Evolutionary conservation across 1,284 basidiomycete genomes (phyloP).

Genomic region (Sanghuangporus baumii): DNA sequence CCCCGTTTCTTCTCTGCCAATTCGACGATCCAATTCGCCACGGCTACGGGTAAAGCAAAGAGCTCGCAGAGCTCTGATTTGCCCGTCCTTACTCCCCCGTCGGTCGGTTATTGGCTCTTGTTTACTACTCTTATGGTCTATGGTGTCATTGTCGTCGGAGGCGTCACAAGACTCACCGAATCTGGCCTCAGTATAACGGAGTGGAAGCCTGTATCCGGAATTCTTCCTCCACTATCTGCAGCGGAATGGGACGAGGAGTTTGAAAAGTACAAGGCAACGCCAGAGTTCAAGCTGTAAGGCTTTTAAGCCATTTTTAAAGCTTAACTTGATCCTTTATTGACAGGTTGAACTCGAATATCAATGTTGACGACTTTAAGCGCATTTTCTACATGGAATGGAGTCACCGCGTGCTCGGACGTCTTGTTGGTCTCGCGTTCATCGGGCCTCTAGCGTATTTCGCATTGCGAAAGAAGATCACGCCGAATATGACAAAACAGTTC

Average conservation of each 20-base stretch:
- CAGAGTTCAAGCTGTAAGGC: constrained; percentile 90
- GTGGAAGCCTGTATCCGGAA: constrained; percentile 92
- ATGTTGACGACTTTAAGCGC: constrained; percentile 87
- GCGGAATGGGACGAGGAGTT: constrained; percentile 89
- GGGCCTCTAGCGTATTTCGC: constrained; percentile 78
- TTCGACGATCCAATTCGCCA: constrained; percentile 19
- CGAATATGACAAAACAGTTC: constrained; percentile 58
- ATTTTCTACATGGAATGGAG: constrained; percentile 99
- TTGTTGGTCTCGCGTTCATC: constrained; percentile 82
- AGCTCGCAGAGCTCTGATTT: constrained; percentile 27
- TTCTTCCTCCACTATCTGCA: constrained; percentile 75
- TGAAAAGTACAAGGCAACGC: constrained; percentile 91
- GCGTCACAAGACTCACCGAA: constrained; percentile 95
- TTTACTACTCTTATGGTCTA: constrained; percentile 82
- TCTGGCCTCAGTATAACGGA: constrained; percentile 97
- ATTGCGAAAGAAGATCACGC: constrained; percentile 60
- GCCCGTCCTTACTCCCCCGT: constrained; percentile 63
- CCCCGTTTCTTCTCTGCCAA: constrained; percentile 41
- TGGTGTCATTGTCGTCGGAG: constrained; percentile 92
- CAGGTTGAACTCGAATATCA: constrained; percentile 86
- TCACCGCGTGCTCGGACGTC: constrained; percentile 89
- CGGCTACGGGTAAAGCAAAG: background rate
- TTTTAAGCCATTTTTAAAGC: background rate
- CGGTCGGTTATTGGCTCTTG: constrained; percentile 81
- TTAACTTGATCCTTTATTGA: background rate